These are phyloP conservation scores for Filosporella fistucella DNA, from an alignment of 495 filamentous ascomycete species.

Conservation along the genomic window DNA sequence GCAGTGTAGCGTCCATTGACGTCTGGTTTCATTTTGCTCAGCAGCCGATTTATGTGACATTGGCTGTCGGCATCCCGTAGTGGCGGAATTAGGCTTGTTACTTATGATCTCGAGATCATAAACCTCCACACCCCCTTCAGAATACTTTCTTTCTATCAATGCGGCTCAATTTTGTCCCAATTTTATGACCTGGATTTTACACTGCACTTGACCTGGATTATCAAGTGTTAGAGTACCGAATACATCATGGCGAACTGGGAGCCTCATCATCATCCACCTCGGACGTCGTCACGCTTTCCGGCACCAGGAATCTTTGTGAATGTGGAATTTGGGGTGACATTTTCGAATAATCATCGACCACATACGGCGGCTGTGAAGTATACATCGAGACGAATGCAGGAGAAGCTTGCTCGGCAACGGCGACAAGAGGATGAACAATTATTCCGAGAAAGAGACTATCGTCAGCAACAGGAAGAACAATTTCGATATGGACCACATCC, in stretches of 20 bases:
- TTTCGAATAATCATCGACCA: slow-evolving; percentile 3
- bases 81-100: slow-evolving; percentile 2
- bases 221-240: not conserved
- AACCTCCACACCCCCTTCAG: not conserved
- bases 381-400: slow-evolving; percentile 8
- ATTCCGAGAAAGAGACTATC: not conserved
- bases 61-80: not conserved
- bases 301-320: slow-evolving; percentile 14
- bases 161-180: not conserved
- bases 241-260: slow-evolving; percentile 5
- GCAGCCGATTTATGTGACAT: not conserved
- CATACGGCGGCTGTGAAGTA: slow-evolving; percentile 10
- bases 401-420: slow-evolving; percentile 4
- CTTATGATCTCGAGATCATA: not conserved
- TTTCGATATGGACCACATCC: slow-evolving; percentile 3
- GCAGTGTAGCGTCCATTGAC: slow-evolving; percentile 3
- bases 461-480: not conserved
- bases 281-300: slow-evolving; percentile 6
- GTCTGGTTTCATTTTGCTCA: slow-evolving; percentile 4
- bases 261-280: not conserved
- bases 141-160: not conserved
- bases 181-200: not conserved
- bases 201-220: not conserved
- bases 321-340: slow-evolving; percentile 11
- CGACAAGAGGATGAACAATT: slow-evolving; percentile 6